Conservation (phyloP, 371 early-diverging fungal species). For the Batrachochytrium dendrobatidis region DNA sequence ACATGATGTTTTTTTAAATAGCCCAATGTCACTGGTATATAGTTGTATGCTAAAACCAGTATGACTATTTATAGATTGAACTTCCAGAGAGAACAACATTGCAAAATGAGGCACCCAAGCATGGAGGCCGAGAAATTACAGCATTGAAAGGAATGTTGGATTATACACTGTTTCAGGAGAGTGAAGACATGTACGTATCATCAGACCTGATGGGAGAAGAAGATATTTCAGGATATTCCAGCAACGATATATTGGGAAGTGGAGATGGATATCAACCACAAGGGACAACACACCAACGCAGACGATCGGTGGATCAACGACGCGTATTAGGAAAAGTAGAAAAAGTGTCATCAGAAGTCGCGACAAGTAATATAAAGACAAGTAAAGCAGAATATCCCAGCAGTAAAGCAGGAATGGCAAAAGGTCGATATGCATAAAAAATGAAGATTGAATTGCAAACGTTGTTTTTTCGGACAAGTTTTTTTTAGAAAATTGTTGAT, state of each 20-base stretch:
- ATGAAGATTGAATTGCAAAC: neutral
- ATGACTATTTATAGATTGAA: slow-evolving; percentile 16
- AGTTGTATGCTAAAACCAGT: neutral
- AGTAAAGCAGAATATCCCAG: neutral
- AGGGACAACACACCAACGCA: too few relatives aligned
- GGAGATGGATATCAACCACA: too few relatives aligned
- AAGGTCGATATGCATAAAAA: slow-evolving; percentile 1
- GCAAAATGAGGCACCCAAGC: slow-evolving; percentile 11
- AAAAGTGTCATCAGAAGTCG: too few relatives aligned
- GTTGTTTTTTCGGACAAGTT: slow-evolving; percentile 1
- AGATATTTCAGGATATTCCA: too few relatives aligned
- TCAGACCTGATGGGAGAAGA: slow-evolving; percentile 11
- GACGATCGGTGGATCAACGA: too few relatives aligned
- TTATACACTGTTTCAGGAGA: slow-evolving; percentile 8
- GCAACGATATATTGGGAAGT: too few relatives aligned
- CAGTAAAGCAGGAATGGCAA: neutral
- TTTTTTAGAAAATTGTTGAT: too few relatives aligned
- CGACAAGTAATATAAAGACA: neutral
- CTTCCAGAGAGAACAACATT: slow-evolving; percentile 30
- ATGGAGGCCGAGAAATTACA: slow-evolving; percentile 10
- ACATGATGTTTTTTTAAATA: slow-evolving; percentile 1
- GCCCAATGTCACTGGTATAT: neutral
- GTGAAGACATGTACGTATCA: slow-evolving; percentile 14
- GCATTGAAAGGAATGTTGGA: slow-evolving; percentile 17
- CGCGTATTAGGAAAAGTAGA: too few relatives aligned